phyloP scores from a whole-genome alignment of 2,329 filamentous ascomycete species.

The Colletotrichum sp. region DNA sequence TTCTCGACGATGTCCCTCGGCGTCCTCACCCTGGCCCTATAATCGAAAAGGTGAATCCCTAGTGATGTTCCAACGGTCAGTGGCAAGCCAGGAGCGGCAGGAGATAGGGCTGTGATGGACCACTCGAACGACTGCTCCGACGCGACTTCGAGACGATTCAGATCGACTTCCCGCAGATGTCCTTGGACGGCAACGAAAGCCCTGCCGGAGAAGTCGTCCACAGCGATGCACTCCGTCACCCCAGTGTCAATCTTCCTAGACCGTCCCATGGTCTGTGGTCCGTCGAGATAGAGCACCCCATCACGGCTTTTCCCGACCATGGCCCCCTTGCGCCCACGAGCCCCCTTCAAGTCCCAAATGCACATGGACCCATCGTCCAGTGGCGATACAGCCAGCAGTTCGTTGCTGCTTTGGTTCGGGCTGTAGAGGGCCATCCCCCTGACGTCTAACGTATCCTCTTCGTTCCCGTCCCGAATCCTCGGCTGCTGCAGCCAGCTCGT shows the following conservation, averaged over 20 bases:
- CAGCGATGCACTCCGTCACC: conserved; percentile 82
- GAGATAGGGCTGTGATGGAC: conserved; percentile 83
- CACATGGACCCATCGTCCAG: conserved; percentile 88
- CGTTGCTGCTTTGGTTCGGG: conserved; percentile 41
- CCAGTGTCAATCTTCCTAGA: conserved; percentile 74
- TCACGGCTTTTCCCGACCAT: conserved; percentile 70
- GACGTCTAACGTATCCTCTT: conserved; percentile 64
- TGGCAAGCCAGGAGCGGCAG: conserved; percentile 68
- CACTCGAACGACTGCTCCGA: conserved; percentile 77
- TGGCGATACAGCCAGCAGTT: conserved; percentile 71
- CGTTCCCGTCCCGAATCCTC: conserved; percentile 42
- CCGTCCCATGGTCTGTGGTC: conserved; percentile 47
- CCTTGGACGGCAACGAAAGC: conserved; percentile 84
- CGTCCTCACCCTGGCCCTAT: conserved; percentile 51
- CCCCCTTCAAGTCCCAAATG: conserved; percentile 78
- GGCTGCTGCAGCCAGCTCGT: conserved; percentile 80
- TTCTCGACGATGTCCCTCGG: conserved; percentile 30
- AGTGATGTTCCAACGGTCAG: conserved; percentile 84
- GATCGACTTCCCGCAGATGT: conserved; percentile 80
- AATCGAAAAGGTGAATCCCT: conserved; percentile 84
- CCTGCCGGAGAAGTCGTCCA: conserved; percentile 70
- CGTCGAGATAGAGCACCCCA: conserved; percentile 69
- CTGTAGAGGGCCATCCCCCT: conserved; percentile 75
- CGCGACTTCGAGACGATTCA: conserved; percentile 73
- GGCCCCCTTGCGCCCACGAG: conserved; percentile 58